Evolutionary conservation across 108 stramenopile genomes (phyloP).

Genomic region (Aurantiochytrium sp.): DNA sequence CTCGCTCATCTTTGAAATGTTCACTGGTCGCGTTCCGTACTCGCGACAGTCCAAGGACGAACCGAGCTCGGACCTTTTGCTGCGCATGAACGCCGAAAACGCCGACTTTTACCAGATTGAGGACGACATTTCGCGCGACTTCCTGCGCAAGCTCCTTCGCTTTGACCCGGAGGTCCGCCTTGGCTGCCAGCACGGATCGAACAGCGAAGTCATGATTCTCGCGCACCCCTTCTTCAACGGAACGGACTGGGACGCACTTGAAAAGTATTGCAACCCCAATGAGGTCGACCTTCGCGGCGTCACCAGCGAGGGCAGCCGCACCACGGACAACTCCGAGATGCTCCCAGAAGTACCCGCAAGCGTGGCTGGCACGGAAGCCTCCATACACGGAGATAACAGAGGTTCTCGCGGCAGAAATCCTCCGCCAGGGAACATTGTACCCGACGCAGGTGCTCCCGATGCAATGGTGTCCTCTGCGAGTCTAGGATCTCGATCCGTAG

Average conservation of each 20-base stretch:
- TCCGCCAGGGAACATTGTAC: neutral
- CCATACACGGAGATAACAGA: neutral
- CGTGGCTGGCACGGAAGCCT: neutral
- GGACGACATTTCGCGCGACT: neutral
- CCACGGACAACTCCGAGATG: neutral
- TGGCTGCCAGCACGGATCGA: constrained; percentile 3
- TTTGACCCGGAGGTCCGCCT: constrained; percentile 3
- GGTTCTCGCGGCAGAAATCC: neutral
- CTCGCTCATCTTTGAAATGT: constrained; percentile 9
- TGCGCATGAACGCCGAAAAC: constrained; percentile 2
- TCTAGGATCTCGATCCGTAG: too few species aligned
- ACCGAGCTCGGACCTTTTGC: neutral
- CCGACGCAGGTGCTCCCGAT: too few species aligned
- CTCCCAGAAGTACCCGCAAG: neutral
- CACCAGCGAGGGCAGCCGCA: neutral
- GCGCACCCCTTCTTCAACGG: neutral
- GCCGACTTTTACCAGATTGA: neutral
- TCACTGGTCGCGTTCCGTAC: neutral
- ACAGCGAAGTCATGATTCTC: constrained; percentile 17
- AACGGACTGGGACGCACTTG: neutral
- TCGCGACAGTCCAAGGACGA: neutral
- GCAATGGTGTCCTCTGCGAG: too few species aligned
- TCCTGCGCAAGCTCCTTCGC: neutral
- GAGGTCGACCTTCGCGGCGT: neutral
- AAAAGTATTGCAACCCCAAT: neutral